Base-by-base conservation (phyloP, 768 basidiomycete species). In the Naganishia vishniacii region DNA sequence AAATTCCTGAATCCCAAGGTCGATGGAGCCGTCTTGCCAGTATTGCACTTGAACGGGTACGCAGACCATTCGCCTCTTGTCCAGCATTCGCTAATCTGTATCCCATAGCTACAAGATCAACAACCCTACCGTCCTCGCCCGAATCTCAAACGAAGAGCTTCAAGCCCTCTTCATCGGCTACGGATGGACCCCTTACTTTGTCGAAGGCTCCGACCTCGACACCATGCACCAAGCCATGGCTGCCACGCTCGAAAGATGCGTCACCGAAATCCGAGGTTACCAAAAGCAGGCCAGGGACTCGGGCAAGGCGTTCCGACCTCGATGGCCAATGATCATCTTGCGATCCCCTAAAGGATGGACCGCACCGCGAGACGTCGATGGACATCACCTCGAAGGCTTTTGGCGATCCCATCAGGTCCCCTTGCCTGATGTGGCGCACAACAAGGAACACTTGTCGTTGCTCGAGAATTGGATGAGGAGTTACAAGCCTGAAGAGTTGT, bases 1-100 rank as follows among this genome's bases (percentile, higher is more conserved):
- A 93, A 94, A 79, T 94, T 87, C 74, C 84, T 93, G 69, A 90
- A 94, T 74, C 91, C 91, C 31, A 84, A 83, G 31, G 90, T 90
- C 76, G 88, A 87, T 8, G 91, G 91, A 20, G 91, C 91, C 0
- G 89, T 94, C 28, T 80, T 94, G 20, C 91, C 91, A 23, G 88
- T 93, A 64, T 80, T 94, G 5, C 88, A 91, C 72, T 83, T 88
- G 67, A 91, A 91, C 90, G 89, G 91, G 92, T 72, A 81, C 91
- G 75, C 85, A 84, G 70, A n/a, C 28, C 31, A 2, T 42, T 44
- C 26, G 5, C 28, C 45, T 28, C 45, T 41, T 41, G 16, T 49
- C 0, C 46, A 12, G 25, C 51, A 37, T 18, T 9, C 41, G 25
- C 18, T 48, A n/a, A 40, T 23, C 3, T 53, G 1, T 32, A 5